phyloP scores from a whole-genome alignment of 306 rosid genomes.

The Casuarina equisetifolia region DNA sequence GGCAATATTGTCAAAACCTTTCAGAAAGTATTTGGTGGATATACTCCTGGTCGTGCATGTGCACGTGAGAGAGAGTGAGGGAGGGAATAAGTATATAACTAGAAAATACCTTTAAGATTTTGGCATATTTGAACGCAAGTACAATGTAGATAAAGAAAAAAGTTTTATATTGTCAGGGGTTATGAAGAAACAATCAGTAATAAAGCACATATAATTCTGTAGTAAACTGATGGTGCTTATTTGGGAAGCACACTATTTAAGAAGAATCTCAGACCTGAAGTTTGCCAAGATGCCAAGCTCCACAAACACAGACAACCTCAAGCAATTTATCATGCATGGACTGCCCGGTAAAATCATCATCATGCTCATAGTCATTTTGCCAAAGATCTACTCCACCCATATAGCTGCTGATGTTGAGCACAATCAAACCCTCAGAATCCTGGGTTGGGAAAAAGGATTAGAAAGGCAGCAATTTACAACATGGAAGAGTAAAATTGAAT shows the following conservation, averaged over 20 bases:
- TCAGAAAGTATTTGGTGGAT: neutral
- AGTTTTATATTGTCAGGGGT: neutral
- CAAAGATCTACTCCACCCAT: slow-evolving; percentile 89
- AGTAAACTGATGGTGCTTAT: neutral
- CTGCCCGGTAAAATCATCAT: slow-evolving; percentile 59
- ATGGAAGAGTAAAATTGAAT: slow-evolving; percentile 9
- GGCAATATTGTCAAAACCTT: neutral
- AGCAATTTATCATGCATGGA: slow-evolving; percentile 68
- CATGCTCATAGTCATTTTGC: slow-evolving; percentile 69
- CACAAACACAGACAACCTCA: slow-evolving; percentile 74
- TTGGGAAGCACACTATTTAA: slow-evolving; percentile 5
- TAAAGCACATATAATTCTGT: neutral
- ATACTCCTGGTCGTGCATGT: neutral
- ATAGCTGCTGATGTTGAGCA: slow-evolving; percentile 80
- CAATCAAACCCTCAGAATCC: slow-evolving; percentile 81
- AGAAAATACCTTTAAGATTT: neutral
- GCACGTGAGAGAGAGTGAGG: neutral
- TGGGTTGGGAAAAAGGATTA: slow-evolving; percentile 28
- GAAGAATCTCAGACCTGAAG: slow-evolving; percentile 56
- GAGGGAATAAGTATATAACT: neutral
- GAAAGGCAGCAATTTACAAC: slow-evolving; percentile 9
- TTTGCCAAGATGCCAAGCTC: slow-evolving; percentile 86
- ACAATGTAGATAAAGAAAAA: neutral
- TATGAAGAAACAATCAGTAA: neutral
- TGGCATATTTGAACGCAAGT: neutral